Base-by-base conservation (phyloP, 2,329 filamentous ascomycete genomes). In the Escovopsis sp. region DNA sequence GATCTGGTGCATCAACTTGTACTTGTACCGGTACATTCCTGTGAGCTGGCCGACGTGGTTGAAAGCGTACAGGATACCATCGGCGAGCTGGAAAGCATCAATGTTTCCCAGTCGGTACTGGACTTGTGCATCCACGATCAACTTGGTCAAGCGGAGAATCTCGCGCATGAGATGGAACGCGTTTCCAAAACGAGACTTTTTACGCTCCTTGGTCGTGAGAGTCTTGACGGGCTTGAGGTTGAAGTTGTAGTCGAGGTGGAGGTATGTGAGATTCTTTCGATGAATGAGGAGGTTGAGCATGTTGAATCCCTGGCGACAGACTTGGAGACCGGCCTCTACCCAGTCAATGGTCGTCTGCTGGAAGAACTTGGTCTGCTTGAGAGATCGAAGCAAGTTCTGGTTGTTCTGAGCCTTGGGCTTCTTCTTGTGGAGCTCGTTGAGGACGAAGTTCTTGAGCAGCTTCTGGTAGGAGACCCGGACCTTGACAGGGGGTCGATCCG, bases 21-120 rank as follows among this genome's bases (percentile, higher is more conserved):
- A 98, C 72, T 98, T 98, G 75, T 98, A 98, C 47, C 91, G 83
- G 66, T 98, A 98, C 91, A 98, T 98, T 59, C 91, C 91, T 12
- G 91, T 98, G 47, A 98, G 70, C 63, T 98, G 93, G 48, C 91
- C 91, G 44, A 98, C 91, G 54, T 98, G 91, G 65, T 98, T 98
- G 69, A 98, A 98, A 15, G 91, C 93, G 54, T 98, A 98, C n/a
- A 96, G 70, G 44, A 98, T 98, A 61, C 91, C 91, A 61, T 98
- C 91, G 4, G 91, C 91, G 50, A 98, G 79, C 62, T 98, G 91
- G 69, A 98, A 98, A 33, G 93, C 91, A 62, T 98, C 91, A 49
- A 98, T 96, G 56, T 98, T 98, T 45, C 93, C 93, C 34, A 98
- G 69, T 26, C 91, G 82, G 59, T 96, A 98, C 61, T 98, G 91